Evolutionary conservation across 768 basidiomycete genomes (phyloP).

Genomic region (Basidioascus undulatus): DNA sequence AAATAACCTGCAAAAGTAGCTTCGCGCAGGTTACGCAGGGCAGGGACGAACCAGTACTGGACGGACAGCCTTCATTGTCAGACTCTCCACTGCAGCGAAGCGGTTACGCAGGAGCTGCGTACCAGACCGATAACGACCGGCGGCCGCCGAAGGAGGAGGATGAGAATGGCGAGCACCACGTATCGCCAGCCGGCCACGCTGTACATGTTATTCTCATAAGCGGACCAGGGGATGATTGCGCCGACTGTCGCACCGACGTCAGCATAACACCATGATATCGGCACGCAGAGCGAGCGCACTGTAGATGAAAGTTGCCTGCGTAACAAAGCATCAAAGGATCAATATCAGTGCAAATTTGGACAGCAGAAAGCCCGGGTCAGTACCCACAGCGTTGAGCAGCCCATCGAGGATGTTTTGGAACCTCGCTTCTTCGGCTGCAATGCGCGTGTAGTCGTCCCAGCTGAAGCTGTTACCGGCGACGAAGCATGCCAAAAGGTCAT

Average conservation of each 20-base stretch:
- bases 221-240: slow-evolving; percentile 18
- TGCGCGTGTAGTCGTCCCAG: slow-evolving; percentile 16
- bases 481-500: slow-evolving; percentile 22
- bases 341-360: slow-evolving; percentile 4
- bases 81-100: too few species aligned
- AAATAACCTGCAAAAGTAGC: slow-evolving; percentile 20
- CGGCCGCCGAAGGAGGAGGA: too few species aligned
- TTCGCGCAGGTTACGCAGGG: slow-evolving; percentile 15
- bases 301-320: slow-evolving; percentile 17
- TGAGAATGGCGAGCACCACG: too few species aligned
- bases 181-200: too few species aligned
- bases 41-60: slow-evolving; percentile 15
- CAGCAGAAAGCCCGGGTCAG: not conserved
- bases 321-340: not conserved
- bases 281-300: too few species aligned
- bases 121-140: too few species aligned
- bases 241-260: too few species aligned
- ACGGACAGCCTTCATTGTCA: too few species aligned
- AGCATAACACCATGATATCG: too few species aligned
- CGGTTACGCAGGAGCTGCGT: too few species aligned
- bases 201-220: slow-evolving; percentile 11
- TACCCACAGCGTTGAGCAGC: slow-evolving; percentile 14
- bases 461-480: slow-evolving; percentile 15
- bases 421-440: slow-evolving; percentile 9
- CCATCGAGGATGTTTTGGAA: slow-evolving; percentile 18